phyloP scores from a whole-genome alignment of 2,329 filamentous ascomycete genomes.

The Juglanconis sp. region DNA sequence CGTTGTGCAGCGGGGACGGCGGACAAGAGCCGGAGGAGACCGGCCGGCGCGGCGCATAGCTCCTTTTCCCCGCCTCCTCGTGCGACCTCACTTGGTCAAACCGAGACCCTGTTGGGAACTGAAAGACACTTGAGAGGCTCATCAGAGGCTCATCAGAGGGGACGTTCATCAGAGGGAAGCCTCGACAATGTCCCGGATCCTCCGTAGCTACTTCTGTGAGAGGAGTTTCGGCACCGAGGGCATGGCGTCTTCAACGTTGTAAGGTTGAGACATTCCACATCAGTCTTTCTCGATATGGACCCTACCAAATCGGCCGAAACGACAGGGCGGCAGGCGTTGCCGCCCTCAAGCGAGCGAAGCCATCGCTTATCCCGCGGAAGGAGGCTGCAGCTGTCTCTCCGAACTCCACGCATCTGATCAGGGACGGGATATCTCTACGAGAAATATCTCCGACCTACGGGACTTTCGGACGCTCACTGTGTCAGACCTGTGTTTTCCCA shows the following conservation, averaged over 20 bases:
- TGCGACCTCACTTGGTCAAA: background rate
- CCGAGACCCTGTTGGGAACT: background rate
- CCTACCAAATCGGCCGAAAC: background rate
- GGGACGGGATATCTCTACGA: background rate
- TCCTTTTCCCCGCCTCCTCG: background rate
- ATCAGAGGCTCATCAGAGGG: background rate
- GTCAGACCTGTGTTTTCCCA: background rate
- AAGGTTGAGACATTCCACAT: background rate
- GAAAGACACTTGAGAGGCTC: background rate
- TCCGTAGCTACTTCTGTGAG: background rate
- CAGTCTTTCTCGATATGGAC: background rate
- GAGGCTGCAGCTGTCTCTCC: conserved; percentile 9
- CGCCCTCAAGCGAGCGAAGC: conserved; percentile 8
- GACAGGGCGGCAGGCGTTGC: background rate
- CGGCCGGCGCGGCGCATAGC: background rate
- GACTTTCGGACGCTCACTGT: background rate
- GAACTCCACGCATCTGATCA: background rate
- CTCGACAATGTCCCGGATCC: background rate
- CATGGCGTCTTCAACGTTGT: background rate
- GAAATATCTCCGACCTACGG: background rate
- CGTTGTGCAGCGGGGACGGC: background rate
- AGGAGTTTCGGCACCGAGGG: background rate
- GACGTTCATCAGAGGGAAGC: background rate
- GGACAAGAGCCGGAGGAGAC: background rate
- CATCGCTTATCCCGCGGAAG: conserved; percentile 5